Evolutionary conservation across 495 filamentous ascomycete species (phyloP), one percentile per base, ranked within the genome.

Genomic region (Penicillium crystallinum): DNA sequence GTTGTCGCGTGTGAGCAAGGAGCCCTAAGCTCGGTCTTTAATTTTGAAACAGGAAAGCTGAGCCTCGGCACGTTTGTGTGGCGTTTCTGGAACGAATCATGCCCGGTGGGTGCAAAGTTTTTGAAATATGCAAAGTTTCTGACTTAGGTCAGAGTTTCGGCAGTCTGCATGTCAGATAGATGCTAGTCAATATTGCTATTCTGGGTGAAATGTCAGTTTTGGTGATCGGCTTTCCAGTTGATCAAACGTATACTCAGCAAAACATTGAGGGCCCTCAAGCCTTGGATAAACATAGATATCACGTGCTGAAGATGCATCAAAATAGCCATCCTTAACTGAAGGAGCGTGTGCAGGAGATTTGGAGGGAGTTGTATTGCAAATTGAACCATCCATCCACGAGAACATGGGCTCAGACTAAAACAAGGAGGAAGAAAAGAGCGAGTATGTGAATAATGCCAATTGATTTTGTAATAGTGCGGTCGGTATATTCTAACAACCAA

Each of bases 381-480:
- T 15, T 14, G 44, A 52, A 50, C 62, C 34, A 46, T 47, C 42
- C 53, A 27, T 49, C 51, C 56, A 62, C 51, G 56, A 57, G 49
- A 35, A 49, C n/a, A n/a, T 21, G 27, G 22, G 37, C 43, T 39
- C 18, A 42, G 7, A 4, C 10, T 18, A 11, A 22, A 18, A 4
- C 29, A 19, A 27, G 25, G 43, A 45, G 21, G 4, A 29, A 17
- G 39, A 27, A 8, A 10, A 54, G 33, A 31, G 39, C 7, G 23
- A n/a, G n/a, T n/a, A n/a, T 11, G 14, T 42, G 27, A 3, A 17
- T 31, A 54, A 49, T 18, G 31, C 19, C 19, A 38, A 55, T 57
- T 49, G 19, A 56, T 54, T 59, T 27, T 44, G 23, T 57, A 53
- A 37, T 49, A 42, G 29, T 29, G 10, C 52, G 22, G 36, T 40